A percentile compares a stretch with the other conserved stretches of the same genome.
Conservation (phyloP, 2,329 filamentous ascomycete genomes). For the Phialophora tarda region DNA sequence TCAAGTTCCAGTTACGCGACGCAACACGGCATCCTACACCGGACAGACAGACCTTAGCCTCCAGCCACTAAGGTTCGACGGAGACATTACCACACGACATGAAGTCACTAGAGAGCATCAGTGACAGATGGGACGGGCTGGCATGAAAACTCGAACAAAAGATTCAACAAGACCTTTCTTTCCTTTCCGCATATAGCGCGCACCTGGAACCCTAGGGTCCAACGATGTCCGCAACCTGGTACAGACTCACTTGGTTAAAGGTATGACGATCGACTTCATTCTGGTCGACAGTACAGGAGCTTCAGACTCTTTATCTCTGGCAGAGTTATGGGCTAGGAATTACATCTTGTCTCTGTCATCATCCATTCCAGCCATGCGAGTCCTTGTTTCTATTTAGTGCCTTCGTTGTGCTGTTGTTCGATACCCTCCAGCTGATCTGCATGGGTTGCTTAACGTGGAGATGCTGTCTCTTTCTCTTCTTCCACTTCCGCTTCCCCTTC, state of each 20-base stretch:
- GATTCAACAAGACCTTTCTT: conserved; percentile 4
- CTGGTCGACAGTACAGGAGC: not conserved
- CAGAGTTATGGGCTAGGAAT: not conserved
- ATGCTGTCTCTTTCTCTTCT: no score
- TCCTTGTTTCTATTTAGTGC: not conserved
- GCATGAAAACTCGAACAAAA: not conserved
- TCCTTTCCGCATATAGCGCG: not conserved
- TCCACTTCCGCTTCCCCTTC: no score
- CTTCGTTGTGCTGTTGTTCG: no score
- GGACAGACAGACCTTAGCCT: conserved; percentile 4
- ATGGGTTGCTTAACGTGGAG: not conserved
- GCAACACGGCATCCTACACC: not conserved
- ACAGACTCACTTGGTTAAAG: not conserved
- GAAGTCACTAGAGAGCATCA: not conserved
- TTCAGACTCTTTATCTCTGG: conserved; percentile 1
- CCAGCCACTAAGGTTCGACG: not conserved
- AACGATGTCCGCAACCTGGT: not conserved
- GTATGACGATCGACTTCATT: not conserved
- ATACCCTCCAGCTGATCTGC: no score
- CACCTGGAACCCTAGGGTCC: not conserved
- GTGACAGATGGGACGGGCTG: not conserved
- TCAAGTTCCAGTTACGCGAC: not conserved
- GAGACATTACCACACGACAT: not conserved
- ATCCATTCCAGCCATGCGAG: not conserved
- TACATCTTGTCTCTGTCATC: not conserved